phyloP scores from a whole-genome alignment of 2,329 filamentous ascomycete genomes.

The Neodidymelliopsis sp. region DNA sequence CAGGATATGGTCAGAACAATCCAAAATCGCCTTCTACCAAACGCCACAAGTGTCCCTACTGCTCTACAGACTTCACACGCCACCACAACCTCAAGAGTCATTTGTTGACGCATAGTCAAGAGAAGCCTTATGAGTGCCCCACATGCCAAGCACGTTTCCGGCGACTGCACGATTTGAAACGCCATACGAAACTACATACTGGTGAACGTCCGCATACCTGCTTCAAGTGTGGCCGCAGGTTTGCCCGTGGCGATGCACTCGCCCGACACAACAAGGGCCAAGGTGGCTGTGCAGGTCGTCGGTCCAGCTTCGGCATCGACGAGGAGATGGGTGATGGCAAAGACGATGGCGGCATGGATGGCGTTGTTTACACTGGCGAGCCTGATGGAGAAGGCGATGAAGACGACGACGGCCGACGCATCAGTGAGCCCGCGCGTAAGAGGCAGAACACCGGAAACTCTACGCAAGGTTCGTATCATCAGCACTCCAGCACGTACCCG shows the following conservation, averaged over 20 bases:
- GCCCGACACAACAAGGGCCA: conserved; percentile 95
- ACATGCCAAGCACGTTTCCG: conserved; percentile 94
- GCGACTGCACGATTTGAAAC: conserved; percentile 91
- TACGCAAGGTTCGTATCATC: conserved; percentile 66
- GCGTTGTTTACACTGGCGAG: conserved; percentile 63
- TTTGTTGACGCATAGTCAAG: conserved; percentile 95
- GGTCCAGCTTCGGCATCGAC: conserved; percentile 83
- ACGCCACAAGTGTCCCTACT: conserved; percentile 96
- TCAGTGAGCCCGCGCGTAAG: conserved; percentile 77
- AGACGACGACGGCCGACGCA: conserved; percentile 56
- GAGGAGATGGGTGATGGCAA: conserved; percentile 66
- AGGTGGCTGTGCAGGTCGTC: conserved; percentile 90
- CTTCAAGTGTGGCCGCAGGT: conserved; percentile 91
- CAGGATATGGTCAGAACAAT: conserved; percentile 62
- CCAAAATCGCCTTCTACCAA: conserved; percentile 79
- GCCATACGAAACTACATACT: conserved; percentile 95
- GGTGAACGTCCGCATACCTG: conserved; percentile 96
- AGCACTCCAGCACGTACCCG: conserved; percentile 78
- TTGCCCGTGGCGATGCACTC: conserved; percentile 92
- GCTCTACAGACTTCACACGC: conserved; percentile 93
- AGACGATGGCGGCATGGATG: conserved; percentile 68
- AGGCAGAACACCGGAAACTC: conserved; percentile 68
- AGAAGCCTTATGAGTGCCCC: conserved; percentile 94
- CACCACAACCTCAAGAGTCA: conserved; percentile 99
- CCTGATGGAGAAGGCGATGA: conserved; percentile 69